Evolutionary conservation across 2,329 filamentous ascomycete genomes (phyloP).

Genomic region (Neoascochyta sp.): DNA sequence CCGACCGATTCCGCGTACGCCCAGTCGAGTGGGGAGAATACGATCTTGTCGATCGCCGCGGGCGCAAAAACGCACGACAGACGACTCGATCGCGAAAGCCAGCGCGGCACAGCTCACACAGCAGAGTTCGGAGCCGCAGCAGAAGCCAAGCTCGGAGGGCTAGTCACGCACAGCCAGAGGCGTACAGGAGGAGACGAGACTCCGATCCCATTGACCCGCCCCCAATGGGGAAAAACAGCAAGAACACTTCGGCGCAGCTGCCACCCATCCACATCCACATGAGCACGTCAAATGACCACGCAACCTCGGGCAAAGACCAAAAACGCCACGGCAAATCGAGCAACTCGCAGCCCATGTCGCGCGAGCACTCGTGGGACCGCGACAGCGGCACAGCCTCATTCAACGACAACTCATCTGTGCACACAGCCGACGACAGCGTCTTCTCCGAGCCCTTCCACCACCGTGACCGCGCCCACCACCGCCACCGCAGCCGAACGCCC

Average conservation of each 20-base stretch:
- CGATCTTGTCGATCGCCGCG: constrained; percentile 8
- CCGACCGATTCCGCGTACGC: constrained; percentile 11
- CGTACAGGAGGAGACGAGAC: constrained; percentile 10
- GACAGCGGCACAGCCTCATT: constrained; percentile 22
- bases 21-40: constrained; percentile 22
- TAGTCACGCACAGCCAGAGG: constrained; percentile 7
- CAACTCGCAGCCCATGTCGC: constrained; percentile 14
- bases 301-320: constrained; percentile 9
- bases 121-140: constrained; percentile 10
- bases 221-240: constrained; percentile 17
- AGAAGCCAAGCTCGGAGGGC: constrained; percentile 8
- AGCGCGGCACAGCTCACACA: constrained; percentile 8
- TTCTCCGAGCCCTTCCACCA: constrained; percentile 13
- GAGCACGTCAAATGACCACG: constrained; percentile 9
- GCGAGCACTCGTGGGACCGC: constrained; percentile 14
- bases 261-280: constrained; percentile 22
- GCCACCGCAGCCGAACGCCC: constrained; percentile 2
- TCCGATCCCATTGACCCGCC: constrained; percentile 12
- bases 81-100: constrained; percentile 10
- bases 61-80: constrained; percentile 14
- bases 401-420: constrained; percentile 14
- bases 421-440: constrained; percentile 19
- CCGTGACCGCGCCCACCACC: constrained; percentile 3
- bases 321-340: constrained; percentile 8
- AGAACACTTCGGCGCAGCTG: constrained; percentile 15